Evolutionary conservation across 306 rosid genomes (phyloP), one percentile per base, ranked within the genome.

Genomic region (Inga leiocalycina): DNA sequence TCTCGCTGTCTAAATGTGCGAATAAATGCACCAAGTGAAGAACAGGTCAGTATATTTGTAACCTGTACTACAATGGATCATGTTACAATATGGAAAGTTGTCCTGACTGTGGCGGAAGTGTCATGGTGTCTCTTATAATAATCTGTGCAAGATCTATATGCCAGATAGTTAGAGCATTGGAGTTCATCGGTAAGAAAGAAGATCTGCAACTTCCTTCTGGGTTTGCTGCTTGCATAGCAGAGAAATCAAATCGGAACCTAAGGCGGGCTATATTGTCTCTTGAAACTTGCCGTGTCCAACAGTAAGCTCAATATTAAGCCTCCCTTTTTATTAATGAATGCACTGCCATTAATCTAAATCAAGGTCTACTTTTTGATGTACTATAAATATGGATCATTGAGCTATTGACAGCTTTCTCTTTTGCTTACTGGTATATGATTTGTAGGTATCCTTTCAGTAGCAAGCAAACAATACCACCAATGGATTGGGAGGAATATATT

Each of bases 401-500:
- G 80, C 74, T 82, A 37, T 76, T 82, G 78, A 88, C 73, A 20
- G 22, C 74, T 84, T 15, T 71, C 61, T 72, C 46, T 85, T 80
- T 49, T 78, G 34, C 69, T 30, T 87, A 48, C 74, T 78, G 46
- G 71, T 41, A 41, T 73, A 71, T 77, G 85, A 77, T 80, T 82
- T 84, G 68, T 71, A 96, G 99, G 86, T 96, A 96, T 91, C 99
- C 99, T 70, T 93, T 96, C 86, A 85, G 88, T 41, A 78, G 84
- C 74, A 91, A 88, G 81, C 99, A 96, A 80, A 54, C 87, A 75
- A 93, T 96, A 82, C 70, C 97, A 48, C 93, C 93, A 70, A 93
- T 93, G 98, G 98, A 96, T 84, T 96, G 98, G 99, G 99, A 96
- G 83, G 99, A 96, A 86, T 93, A 93, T 83, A 80, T 93, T 78